Conservation (phyloP, 73 alveolate genomes). For the Halteria grandinella region DNA sequence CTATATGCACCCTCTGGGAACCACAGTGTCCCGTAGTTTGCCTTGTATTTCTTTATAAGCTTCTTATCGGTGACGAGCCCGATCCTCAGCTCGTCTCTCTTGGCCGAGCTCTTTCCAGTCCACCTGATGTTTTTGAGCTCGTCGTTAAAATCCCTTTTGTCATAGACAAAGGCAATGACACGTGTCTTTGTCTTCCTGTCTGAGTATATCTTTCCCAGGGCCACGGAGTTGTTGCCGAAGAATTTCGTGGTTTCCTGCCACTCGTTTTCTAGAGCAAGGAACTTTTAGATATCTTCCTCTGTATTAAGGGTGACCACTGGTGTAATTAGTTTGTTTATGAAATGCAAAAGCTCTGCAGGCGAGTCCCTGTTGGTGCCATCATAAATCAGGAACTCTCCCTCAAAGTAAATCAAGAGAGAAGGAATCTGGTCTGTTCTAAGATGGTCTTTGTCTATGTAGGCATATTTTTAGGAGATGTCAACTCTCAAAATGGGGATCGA, state of each 20-base stretch:
- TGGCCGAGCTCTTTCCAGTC: slow-evolving; percentile 29
- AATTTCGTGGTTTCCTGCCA: slow-evolving; percentile 35
- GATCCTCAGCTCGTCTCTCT: slow-evolving; percentile 61
- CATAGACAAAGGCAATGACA: slow-evolving; percentile 49
- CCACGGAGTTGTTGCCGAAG: not conserved
- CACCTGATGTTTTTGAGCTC: slow-evolving; percentile 23
- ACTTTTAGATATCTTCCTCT: slow-evolving; percentile 40
- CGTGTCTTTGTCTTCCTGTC: slow-evolving; percentile 33
- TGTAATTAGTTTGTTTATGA: slow-evolving; percentile 36
- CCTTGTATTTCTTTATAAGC: slow-evolving; percentile 37
- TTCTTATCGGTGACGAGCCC: slow-evolving; percentile 46
- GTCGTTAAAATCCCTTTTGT: slow-evolving; percentile 33
- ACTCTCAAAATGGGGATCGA: slow-evolving; percentile 11
- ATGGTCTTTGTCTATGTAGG: slow-evolving; percentile 21
- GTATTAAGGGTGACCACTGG: slow-evolving; percentile 47
- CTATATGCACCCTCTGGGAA: slow-evolving; percentile 41
- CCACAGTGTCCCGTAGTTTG: slow-evolving; percentile 48
- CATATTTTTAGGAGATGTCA: slow-evolving; percentile 16
- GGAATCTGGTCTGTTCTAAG: not conserved
- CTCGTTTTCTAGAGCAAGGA: slow-evolving; percentile 19
- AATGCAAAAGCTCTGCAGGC: slow-evolving; percentile 5
- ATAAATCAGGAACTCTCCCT: not conserved
- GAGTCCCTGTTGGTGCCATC: slow-evolving; percentile 6
- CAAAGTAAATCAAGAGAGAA: slow-evolving; percentile 20
- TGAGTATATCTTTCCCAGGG: slow-evolving; percentile 12